Conservation (phyloP, 2,329 filamentous ascomycete species). For the Aspergillus ruber region DNA sequence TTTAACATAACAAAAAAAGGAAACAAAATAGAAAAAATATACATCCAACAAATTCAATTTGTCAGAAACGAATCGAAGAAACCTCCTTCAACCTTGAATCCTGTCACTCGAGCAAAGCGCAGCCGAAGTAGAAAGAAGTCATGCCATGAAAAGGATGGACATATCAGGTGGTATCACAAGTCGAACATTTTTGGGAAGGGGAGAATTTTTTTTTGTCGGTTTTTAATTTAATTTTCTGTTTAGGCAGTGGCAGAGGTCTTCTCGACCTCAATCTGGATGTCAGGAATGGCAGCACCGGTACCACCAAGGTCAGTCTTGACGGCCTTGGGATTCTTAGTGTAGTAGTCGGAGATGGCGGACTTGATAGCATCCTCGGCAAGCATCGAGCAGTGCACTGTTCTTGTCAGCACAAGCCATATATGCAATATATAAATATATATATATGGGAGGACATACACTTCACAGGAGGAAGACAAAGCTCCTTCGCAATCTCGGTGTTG, state of each 20-base stretch:
- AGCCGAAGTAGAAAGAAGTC: not conserved
- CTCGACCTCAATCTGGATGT: conserved; percentile 43
- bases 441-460: conserved; percentile 80
- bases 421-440: too few relatives aligned
- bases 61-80: not conserved
- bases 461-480: conserved; percentile 84
- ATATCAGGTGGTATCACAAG: not conserved
- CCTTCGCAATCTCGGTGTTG: conserved; percentile 98
- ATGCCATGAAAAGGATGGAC: not conserved
- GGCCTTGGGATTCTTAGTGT: conserved; percentile 78
- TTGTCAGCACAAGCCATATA: conserved; percentile 6
- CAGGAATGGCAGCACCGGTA: conserved; percentile 61
- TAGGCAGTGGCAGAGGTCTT: conserved; percentile 24
- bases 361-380: conserved; percentile 90
- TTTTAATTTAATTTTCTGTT: conserved; percentile 9
- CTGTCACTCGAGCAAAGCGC: too few relatives aligned
- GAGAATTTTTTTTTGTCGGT: conserved; percentile 2
- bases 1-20: conserved; percentile 4
- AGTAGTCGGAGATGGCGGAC: conserved; percentile 83
- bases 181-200: not conserved
- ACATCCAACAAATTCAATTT: conserved; percentile 22
- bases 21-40: conserved; percentile 13
- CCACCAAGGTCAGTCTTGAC: conserved; percentile 69
- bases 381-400: conserved; percentile 80
- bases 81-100: not conserved